Evolutionary conservation across 106 monocot species (phyloP).

Genomic region (Gastrodia elata): DNA sequence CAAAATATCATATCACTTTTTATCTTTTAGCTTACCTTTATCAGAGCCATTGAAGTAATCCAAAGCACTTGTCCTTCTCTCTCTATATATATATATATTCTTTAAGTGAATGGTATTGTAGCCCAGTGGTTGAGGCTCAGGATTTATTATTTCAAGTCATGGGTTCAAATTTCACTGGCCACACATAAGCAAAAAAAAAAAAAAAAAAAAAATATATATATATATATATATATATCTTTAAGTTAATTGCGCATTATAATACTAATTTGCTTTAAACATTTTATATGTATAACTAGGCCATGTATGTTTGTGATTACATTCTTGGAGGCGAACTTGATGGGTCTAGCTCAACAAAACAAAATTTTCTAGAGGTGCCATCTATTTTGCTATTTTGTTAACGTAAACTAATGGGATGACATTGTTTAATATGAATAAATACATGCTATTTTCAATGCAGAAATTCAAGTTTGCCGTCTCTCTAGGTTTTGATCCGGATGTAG

Average conservation of each 20-base stretch:
- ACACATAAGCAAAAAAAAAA: too few relatives aligned
- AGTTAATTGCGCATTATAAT: neutral
- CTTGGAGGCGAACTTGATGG: slow-evolving; percentile 89
- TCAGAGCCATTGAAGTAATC: too few relatives aligned
- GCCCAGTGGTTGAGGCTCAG: too few relatives aligned
- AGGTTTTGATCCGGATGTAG: slow-evolving; percentile 93
- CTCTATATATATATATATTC: too few relatives aligned
- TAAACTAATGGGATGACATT: neutral
- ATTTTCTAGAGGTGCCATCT: slow-evolving; percentile 54
- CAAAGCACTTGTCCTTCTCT: too few relatives aligned
- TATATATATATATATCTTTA: too few relatives aligned
- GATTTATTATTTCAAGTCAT: too few relatives aligned
- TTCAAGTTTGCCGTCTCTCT: slow-evolving; percentile 70
- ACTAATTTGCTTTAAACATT: slow-evolving; percentile 3
- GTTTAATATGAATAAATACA: neutral
- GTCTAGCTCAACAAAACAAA: slow-evolving; percentile 84
- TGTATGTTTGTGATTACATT: slow-evolving; percentile 94
- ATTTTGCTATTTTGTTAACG: neutral
- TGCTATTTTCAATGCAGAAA: slow-evolving; percentile 35
- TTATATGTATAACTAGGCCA: slow-evolving; percentile 40
- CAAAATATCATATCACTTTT: too few relatives aligned
- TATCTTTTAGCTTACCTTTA: too few relatives aligned
- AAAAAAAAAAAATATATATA: too few relatives aligned
- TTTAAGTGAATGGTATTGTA: too few relatives aligned
- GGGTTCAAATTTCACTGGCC: too few relatives aligned